These are phyloP conservation scores for Citrus sinensis DNA, from an alignment of 345 rosid species.

Conservation along the genomic window DVS_A1.0 CM039168.1:11081001-11081500, in stretches of 20 bases:
- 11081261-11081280: conserved; percentile 23
- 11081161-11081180: conserved; percentile 15
- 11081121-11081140: conserved; percentile 99
- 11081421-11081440: neutral
- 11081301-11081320: conserved; percentile 75
- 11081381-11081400: conserved; percentile 10
- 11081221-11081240: neutral
- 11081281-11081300: conserved; percentile 94
- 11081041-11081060: conserved; percentile 67
- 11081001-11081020: neutral
- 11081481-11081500: neutral
- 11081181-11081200: conserved; percentile 17
- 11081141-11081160: conserved; percentile 85
- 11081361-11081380: neutral
- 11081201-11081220: neutral
- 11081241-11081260: neutral
- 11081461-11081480: too few relatives aligned
- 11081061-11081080: conserved; percentile 83
- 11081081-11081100: conserved; percentile 71
- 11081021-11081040: conserved; percentile 35
- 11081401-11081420: neutral
- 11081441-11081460: neutral
- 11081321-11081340: conserved; percentile 82
- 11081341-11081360: conserved; percentile 36
- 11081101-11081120: conserved; percentile 96